Evolutionary conservation across 805 yeast genomes (phyloP).

Genomic region (Candida vartiovaarae): DNA sequence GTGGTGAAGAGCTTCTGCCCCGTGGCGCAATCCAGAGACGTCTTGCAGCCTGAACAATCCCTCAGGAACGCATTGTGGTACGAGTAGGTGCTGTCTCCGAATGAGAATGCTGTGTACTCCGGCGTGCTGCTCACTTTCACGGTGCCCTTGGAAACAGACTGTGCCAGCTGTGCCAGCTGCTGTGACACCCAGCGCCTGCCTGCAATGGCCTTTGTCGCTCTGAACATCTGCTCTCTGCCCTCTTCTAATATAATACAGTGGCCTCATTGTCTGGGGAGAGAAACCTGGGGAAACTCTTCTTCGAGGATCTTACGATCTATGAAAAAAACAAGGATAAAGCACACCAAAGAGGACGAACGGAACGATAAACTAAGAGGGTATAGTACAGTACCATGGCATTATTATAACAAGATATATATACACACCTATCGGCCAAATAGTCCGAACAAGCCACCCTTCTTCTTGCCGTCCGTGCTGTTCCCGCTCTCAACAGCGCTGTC

Average conservation of each 20-base stretch:
- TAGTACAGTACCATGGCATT: background rate
- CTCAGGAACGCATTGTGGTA: slow-evolving; percentile 49
- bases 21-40: slow-evolving; percentile 46
- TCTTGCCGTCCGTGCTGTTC: slow-evolving; percentile 17
- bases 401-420: background rate
- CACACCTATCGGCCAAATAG: slow-evolving; percentile 40
- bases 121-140: slow-evolving; percentile 2
- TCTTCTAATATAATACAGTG: too few relatives aligned
- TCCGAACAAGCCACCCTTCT: slow-evolving; percentile 69
- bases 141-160: background rate
- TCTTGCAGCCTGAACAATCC: slow-evolving; percentile 48
- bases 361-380: too few relatives aligned
- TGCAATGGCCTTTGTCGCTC: too few relatives aligned
- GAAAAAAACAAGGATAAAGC: too few relatives aligned
- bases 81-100: slow-evolving; percentile 12
- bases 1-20: slow-evolving; percentile 64
- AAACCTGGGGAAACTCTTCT: too few relatives aligned
- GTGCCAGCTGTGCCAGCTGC: background rate
- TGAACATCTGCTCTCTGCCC: too few relatives aligned
- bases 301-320: too few relatives aligned
- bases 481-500: slow-evolving; percentile 5
- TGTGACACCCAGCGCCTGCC: background rate
- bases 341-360: too few relatives aligned
- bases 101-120: slow-evolving; percentile 6
- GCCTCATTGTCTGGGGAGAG: too few relatives aligned